Evolutionary conservation across 1,139 yeast species (phyloP).

Genomic region (Chernovozyma sophiae-reginae): DNA sequence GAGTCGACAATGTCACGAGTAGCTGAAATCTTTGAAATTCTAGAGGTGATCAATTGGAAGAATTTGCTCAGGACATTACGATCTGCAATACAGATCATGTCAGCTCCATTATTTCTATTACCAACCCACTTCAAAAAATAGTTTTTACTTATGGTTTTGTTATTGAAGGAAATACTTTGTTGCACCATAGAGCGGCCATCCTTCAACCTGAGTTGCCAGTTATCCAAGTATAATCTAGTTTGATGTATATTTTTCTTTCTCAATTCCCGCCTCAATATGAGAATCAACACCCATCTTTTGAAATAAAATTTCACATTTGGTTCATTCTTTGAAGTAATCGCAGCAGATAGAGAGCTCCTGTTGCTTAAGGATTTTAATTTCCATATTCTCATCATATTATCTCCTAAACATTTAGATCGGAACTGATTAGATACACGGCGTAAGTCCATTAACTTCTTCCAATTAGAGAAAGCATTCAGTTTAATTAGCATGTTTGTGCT

Average conservation of each 20-base stretch:
- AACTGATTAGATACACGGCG: neutral
- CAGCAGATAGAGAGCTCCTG: neutral
- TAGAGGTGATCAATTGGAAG: neutral
- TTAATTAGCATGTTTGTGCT: neutral
- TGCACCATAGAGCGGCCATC: neutral
- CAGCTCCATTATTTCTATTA: neutral
- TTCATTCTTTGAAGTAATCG: neutral
- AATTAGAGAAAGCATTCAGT: conserved; percentile 1
- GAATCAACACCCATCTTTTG: neutral
- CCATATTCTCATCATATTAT: conserved; percentile 15
- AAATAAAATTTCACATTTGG: neutral
- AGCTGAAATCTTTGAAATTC: neutral
- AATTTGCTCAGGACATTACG: conserved; percentile 1
- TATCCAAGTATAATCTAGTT: too few species aligned
- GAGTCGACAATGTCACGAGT: neutral
- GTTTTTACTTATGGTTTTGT: too few species aligned
- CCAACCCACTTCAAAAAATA: too few species aligned
- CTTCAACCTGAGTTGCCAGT: neutral
- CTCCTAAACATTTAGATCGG: conserved; percentile 7
- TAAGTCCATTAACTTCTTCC: conserved; percentile 1
- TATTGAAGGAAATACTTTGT: too few species aligned
- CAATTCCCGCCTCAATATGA: neutral
- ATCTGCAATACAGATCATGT: neutral
- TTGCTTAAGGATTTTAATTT: conserved; percentile 1
- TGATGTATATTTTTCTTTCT: neutral